phyloP scores from a whole-genome alignment of 306 rosid genomes.

The Cajanus cajan region DNA sequence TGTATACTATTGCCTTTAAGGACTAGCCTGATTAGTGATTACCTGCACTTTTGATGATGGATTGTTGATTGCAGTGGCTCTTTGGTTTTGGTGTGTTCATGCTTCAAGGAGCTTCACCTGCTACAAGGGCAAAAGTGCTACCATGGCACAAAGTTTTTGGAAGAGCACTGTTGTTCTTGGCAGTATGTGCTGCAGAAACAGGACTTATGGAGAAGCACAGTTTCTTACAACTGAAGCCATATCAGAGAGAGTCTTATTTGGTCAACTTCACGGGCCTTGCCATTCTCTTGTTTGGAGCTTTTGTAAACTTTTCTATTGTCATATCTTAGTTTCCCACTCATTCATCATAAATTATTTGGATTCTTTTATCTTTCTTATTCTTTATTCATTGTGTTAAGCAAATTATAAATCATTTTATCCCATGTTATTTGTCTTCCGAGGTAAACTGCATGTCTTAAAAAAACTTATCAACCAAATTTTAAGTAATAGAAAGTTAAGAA shows the following conservation, averaged over 20 bases:
- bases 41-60: too few relatives aligned
- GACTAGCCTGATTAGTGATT: too few relatives aligned
- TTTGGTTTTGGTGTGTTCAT: conserved; percentile 58
- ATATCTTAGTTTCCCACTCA: conserved; percentile 21
- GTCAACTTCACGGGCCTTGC: conserved; percentile 63
- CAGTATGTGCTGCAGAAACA: conserved; percentile 74
- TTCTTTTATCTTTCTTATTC: neutral
- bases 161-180: conserved; percentile 61
- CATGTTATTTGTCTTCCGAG: too few relatives aligned
- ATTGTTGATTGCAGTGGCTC: conserved; percentile 57
- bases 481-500: too few relatives aligned
- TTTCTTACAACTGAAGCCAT: conserved; percentile 13
- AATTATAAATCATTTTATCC: neutral
- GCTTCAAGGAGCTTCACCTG: conserved; percentile 27
- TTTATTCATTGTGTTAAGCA: neutral
- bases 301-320: conserved; percentile 53
- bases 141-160: conserved; percentile 73
- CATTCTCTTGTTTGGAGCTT: conserved; percentile 74
- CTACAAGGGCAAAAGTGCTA: neutral
- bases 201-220: conserved; percentile 65
- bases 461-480: too few relatives aligned
- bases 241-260: conserved; percentile 35
- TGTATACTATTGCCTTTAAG: too few relatives aligned
- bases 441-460: too few relatives aligned
- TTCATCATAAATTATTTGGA: neutral